A percentile compares a stretch with the other conserved stretches of the same genome.
phyloP scores from a whole-genome alignment of 306 rosid species.

The Dicorynia guianensis region DNA sequence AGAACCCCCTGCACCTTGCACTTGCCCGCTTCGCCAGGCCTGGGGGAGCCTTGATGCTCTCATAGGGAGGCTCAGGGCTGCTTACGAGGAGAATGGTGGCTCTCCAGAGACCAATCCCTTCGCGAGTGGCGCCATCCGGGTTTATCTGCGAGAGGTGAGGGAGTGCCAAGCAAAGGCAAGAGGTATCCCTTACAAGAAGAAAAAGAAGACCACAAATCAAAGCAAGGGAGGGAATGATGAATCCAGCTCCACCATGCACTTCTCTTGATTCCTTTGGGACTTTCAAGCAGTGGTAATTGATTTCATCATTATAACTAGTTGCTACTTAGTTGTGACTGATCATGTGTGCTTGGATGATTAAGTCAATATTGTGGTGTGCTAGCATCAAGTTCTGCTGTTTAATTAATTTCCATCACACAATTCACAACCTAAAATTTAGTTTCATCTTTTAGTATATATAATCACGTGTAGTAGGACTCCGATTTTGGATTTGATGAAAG shows the following conservation, averaged over 20 bases:
- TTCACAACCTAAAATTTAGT: neutral
- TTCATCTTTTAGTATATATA: neutral
- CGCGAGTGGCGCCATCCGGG: slow-evolving; percentile 80
- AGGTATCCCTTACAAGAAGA: slow-evolving; percentile 95
- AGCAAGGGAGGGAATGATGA: slow-evolving; percentile 52
- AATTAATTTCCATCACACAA: no score
- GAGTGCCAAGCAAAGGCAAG: slow-evolving; percentile 96
- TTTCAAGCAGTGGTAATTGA: slow-evolving; percentile 50
- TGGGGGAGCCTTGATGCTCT: slow-evolving; percentile 99
- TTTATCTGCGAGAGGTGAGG: slow-evolving; percentile 84
- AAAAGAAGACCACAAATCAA: slow-evolving; percentile 71
- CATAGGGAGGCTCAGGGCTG: slow-evolving; percentile 92
- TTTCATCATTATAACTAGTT: neutral
- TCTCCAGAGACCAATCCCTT: slow-evolving; percentile 80
- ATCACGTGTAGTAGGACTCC: neutral
- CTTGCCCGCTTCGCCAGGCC: slow-evolving; percentile 91
- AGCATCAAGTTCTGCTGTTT: slow-evolving; percentile 3
- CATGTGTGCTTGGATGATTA: slow-evolving; percentile 1
- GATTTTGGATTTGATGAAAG: neutral
- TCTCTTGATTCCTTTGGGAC: slow-evolving; percentile 50
- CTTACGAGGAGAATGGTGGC: slow-evolving; percentile 97
- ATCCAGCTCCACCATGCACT: slow-evolving; percentile 54
- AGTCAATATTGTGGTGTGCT: slow-evolving; percentile 22
- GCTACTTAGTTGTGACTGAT: neutral
- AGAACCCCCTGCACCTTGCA: slow-evolving; percentile 94